Evolutionary conservation across 1,284 basidiomycete species (phyloP).

Genomic region (Sporisorium sorghi): DNA sequence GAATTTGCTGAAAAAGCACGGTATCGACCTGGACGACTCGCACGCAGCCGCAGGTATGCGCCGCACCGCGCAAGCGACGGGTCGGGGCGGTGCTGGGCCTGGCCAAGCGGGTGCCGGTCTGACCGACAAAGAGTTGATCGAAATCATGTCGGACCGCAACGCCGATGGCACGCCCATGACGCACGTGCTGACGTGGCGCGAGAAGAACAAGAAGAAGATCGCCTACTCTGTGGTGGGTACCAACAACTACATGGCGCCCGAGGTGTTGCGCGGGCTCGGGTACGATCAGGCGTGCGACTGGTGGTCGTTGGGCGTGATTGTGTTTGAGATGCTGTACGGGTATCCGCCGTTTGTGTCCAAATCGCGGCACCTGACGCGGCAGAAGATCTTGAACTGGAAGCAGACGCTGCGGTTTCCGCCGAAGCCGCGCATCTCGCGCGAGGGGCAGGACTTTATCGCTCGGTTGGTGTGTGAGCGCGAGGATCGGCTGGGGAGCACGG

Average conservation of each 20-base stretch:
- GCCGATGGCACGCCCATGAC: slow-evolving; percentile 64
- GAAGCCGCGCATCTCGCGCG: slow-evolving; percentile 82
- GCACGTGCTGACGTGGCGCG: slow-evolving; percentile 80
- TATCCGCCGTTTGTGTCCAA: slow-evolving; percentile 78
- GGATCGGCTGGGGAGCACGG: slow-evolving; percentile 85
- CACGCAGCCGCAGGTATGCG: slow-evolving; percentile 71
- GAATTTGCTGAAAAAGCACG: slow-evolving; percentile 88
- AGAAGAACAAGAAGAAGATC: slow-evolving; percentile 85
- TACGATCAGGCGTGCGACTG: slow-evolving; percentile 96
- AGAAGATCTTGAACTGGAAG: slow-evolving; percentile 82
- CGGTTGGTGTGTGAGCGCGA: slow-evolving; percentile 91
- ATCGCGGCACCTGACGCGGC: slow-evolving; percentile 63
- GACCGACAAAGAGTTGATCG: slow-evolving; percentile 53
- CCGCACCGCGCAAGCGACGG: slow-evolving; percentile 28
- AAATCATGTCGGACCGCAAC: slow-evolving; percentile 65
- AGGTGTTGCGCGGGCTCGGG: slow-evolving; percentile 85
- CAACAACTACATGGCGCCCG: slow-evolving; percentile 82
- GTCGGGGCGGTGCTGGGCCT: slow-evolving; percentile 23
- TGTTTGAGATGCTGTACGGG: slow-evolving; percentile 74
- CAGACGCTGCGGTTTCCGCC: slow-evolving; percentile 87
- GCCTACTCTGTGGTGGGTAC: slow-evolving; percentile 87
- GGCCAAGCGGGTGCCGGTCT: slow-evolving; percentile 40
- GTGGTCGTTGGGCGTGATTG: slow-evolving; percentile 96
- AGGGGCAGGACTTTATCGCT: slow-evolving; percentile 87
- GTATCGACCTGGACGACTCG: slow-evolving; percentile 86